Evolutionary conservation across 306 rosid species (phyloP).

Genomic region (Castanea mollissima): DNA sequence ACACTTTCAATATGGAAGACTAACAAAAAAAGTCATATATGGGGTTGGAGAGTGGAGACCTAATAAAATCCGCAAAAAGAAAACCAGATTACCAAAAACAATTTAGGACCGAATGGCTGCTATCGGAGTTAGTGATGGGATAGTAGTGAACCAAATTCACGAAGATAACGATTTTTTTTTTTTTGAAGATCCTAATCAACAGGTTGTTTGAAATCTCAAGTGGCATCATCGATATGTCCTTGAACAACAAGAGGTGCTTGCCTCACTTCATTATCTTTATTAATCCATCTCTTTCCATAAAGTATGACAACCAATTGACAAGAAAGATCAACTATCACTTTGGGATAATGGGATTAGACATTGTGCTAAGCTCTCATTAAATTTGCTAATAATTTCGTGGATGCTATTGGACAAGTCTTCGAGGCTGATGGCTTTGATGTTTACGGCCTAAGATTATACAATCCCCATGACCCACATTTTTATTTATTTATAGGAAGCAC

Average conservation of each 20-base stretch:
- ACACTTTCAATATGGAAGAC: no score
- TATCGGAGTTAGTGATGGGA: slow-evolving; percentile 17
- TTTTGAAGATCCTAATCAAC: slow-evolving; percentile 21
- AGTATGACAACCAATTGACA: slow-evolving; percentile 49
- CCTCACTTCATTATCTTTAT: slow-evolving; percentile 25
- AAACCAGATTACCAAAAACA: no score
- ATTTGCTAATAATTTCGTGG: neutral
- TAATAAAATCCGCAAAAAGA: no score
- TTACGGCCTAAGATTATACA: slow-evolving; percentile 25
- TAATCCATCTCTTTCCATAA: slow-evolving; percentile 18
- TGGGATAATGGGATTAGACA: slow-evolving; percentile 45
- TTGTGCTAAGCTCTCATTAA: slow-evolving; percentile 36
- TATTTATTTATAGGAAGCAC: slow-evolving; percentile 36
- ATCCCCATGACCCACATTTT: slow-evolving; percentile 22
- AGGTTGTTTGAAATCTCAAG: slow-evolving; percentile 17
- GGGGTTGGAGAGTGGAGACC: no score
- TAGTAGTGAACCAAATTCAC: slow-evolving; percentile 12
- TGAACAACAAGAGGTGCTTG: slow-evolving; percentile 18
- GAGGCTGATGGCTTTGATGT: slow-evolving; percentile 11
- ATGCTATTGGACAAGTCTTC: slow-evolving; percentile 30
- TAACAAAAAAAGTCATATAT: no score
- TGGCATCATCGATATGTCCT: slow-evolving; percentile 34
- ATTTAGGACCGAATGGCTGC: no score
- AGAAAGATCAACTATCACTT: slow-evolving; percentile 36
- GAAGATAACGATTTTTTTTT: slow-evolving; percentile 19